These are phyloP conservation scores for Elongisporangium undulatum DNA, from an alignment of 352 stramenopile genomes.

Conservation along the genomic window DNA sequence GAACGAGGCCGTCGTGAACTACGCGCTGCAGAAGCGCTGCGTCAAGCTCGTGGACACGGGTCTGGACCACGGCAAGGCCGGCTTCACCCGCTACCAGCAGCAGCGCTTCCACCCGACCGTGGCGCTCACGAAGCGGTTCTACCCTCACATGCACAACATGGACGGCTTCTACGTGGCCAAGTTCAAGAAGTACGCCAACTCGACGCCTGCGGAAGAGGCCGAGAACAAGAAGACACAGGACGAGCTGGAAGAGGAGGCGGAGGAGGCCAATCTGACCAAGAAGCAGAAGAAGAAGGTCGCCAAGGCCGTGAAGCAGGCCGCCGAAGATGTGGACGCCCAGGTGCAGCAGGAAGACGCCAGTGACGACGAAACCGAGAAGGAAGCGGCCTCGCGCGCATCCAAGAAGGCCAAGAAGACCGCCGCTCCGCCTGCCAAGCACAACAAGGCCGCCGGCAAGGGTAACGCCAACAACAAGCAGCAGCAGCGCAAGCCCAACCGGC, in stretches of 20 bases:
- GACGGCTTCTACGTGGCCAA: slow-evolving; percentile 99
- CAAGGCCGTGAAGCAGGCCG: slow-evolving; percentile 70
- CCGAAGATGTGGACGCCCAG: slow-evolving; percentile 62
- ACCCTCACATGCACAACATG: slow-evolving; percentile 99
- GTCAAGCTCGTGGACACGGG: slow-evolving; percentile 98
- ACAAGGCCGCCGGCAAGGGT: slow-evolving; percentile 23
- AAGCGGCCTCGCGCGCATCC: slow-evolving; percentile 23
- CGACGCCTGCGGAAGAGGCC: slow-evolving; percentile 66
- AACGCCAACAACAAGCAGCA: slow-evolving; percentile 36
- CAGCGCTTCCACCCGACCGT: slow-evolving; percentile 98
- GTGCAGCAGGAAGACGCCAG: slow-evolving; percentile 49
- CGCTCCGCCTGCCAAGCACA: slow-evolving; percentile 7
- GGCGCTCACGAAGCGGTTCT: slow-evolving; percentile 95
- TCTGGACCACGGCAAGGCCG: slow-evolving; percentile 95
- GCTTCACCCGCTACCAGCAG: slow-evolving; percentile 94
- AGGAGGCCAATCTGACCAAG: slow-evolving; percentile 76
- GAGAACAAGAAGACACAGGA: slow-evolving; percentile 78
- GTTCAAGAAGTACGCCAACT: slow-evolving; percentile 98
- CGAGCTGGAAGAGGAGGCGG: slow-evolving; percentile 61
- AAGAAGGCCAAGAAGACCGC: slow-evolving; percentile 47
- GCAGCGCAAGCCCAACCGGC: slow-evolving; percentile 25
- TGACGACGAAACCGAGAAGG: slow-evolving; percentile 40
- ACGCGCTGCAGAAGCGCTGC: slow-evolving; percentile 97
- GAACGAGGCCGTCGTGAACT: slow-evolving; percentile 98
- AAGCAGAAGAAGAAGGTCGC: slow-evolving; percentile 73